Percentiles rank a stretch among this genome's conserved stretches.
Evolutionary conservation across 2,329 filamentous ascomycete genomes (phyloP).

Genomic region (Phymatotrichopsis omnivora): DNA sequence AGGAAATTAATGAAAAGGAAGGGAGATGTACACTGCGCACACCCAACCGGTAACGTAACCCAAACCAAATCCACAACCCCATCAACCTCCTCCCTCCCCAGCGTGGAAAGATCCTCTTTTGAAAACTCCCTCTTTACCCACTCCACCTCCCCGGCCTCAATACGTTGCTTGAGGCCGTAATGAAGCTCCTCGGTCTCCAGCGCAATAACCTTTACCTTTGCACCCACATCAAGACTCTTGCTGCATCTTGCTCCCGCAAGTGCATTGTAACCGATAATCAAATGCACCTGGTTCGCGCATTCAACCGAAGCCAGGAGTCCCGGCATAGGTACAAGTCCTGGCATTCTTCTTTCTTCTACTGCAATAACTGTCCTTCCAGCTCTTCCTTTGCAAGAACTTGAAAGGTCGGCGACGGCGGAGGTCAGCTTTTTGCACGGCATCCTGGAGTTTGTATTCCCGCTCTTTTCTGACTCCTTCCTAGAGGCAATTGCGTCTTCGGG

Average conservation of each 20-base stretch:
- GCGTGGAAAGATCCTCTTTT: conserved; percentile 51
- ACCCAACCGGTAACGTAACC: conserved; percentile 46
- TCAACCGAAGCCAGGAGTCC: conserved; percentile 64
- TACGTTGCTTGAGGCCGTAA: conserved; percentile 43
- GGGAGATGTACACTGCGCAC: conserved; percentile 34
- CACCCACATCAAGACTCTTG: conserved; percentile 72
- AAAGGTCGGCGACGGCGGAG: too few species aligned
- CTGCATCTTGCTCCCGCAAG: conserved; percentile 75
- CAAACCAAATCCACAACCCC: conserved; percentile 84
- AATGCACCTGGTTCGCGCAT: conserved; percentile 60
- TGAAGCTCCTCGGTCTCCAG: conserved; percentile 53
- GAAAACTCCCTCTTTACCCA: conserved; percentile 45
- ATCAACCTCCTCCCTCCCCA: conserved; percentile 72
- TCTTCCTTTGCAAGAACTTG: too few species aligned
- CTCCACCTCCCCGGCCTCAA: conserved; percentile 38
- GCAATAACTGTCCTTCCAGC: too few species aligned
- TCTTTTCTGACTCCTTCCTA: too few species aligned
- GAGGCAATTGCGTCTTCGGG: too few species aligned
- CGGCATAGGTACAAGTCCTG: conserved; percentile 32
- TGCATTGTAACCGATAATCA: conserved; percentile 77
- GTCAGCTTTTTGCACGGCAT: too few species aligned
- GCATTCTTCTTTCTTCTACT: conserved; percentile 14
- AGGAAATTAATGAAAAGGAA: too few species aligned
- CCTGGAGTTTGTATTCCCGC: too few species aligned
- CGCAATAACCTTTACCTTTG: conserved; percentile 67